A percentile compares a stretch with the other conserved stretches of the same genome.
These are phyloP conservation scores for Neospermospora avenae DNA, from an alignment of 2,329 filamentous ascomycete species.

Conservation along the genomic window DNA sequence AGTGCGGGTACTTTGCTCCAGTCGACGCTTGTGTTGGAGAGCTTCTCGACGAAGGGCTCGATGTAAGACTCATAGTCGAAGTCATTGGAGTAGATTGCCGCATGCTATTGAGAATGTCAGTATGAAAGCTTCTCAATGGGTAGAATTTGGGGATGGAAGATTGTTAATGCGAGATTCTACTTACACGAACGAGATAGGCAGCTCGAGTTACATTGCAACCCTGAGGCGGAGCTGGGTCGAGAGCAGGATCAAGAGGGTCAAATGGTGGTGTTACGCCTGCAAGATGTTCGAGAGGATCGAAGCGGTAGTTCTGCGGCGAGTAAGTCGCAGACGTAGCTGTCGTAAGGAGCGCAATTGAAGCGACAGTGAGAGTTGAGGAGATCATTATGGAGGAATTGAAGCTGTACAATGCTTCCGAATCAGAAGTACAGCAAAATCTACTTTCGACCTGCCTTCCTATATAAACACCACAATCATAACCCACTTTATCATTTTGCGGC, in stretches of 20 bases:
- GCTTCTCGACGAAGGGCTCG: conserved; percentile 48
- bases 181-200: conserved; percentile 43
- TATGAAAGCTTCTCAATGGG: not conserved
- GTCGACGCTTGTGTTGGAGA: conserved; percentile 46
- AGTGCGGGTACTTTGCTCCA: conserved; percentile 39
- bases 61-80: conserved; percentile 51
- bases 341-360: conserved; percentile 11
- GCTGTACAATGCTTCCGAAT: not conserved
- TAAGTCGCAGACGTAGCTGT: conserved; percentile 6
- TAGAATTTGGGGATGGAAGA: not conserved
- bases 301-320: conserved; percentile 36
- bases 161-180: not conserved
- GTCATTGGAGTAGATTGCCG: conserved; percentile 50
- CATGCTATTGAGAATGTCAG: conserved; percentile 29
- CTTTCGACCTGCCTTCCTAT: not conserved
- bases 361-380: conserved; percentile 10
- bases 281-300: conserved; percentile 47
- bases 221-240: conserved; percentile 45
- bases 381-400: not conserved
- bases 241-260: conserved; percentile 44
- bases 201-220: conserved; percentile 49
- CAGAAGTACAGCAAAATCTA: not conserved
- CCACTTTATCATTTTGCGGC: no score
- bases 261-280: conserved; percentile 50
- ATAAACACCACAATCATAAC: not conserved